Base-by-base conservation (phyloP, 2,329 filamentous ascomycete species). In the Chaetomiaceae sp. region DNA sequence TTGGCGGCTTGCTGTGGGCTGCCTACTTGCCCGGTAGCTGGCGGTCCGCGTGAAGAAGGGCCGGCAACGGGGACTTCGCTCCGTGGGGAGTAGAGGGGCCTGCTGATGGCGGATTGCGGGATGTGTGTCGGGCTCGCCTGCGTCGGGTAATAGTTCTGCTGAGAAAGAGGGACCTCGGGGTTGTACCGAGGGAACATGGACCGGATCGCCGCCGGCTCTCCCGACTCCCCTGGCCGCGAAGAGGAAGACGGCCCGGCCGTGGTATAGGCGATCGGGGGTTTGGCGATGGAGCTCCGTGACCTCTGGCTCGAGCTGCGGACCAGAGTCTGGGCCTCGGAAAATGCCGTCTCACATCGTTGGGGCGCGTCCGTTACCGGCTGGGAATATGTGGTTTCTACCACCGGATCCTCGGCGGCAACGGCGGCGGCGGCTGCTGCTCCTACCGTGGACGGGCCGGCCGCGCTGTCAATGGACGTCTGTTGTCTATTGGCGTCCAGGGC, bases 161-260 rank as follows among this genome's bases (percentile, higher is more conserved):
- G 80, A 51, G 82, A 75, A 3, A 89, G 76, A 5, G 86, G 75
- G 21, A 89, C 65, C 1, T 77, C 78, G 3, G 82, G 84, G 62
- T 91, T 84, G 65, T 90, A 90, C 27, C 79, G 77, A 7, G 87
- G 87, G 62, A 91, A 91, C 62, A 91, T 90, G 21, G 87, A 90
- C 29, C 80, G 78, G 61, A 87, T 76, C 0, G 77, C 71, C 5
- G 27, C 74, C 68, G 41, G 71, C 54, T 60, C 52, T 40, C 16
- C 40, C 34, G 32, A 47, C 38, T 34, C 64, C 61, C 27, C 41
- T 7, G 41, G 36, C 7, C 42, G 46, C 2, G 53, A 44, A 23
- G 57, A 55, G 13, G 63, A 54, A 3, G 58, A 53, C 7, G 52
- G 21, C 16, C 48, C 53, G 9, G 41, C 48, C 4, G 56, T 46